These are phyloP conservation scores for Lactarius vividus DNA, from an alignment of 768 basidiomycete genomes.

Conservation along the genomic window DNA sequence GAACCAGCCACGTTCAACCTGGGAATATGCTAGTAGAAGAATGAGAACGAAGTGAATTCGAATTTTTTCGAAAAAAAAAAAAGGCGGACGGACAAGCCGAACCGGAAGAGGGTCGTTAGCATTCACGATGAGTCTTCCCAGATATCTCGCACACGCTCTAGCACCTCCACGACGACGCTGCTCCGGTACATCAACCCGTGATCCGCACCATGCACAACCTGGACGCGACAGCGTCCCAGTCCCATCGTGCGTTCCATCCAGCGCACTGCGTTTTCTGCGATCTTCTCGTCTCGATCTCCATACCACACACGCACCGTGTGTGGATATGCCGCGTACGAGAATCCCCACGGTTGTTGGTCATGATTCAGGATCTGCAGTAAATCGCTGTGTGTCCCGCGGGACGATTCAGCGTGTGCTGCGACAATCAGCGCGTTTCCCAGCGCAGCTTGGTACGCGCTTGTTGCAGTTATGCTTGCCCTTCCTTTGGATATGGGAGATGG, in stretches of 20 bases:
- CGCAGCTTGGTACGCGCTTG: slow-evolving; percentile 56
- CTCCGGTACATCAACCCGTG: slow-evolving; percentile 94
- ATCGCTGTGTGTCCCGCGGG: slow-evolving; percentile 88
- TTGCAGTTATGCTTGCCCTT: slow-evolving; percentile 32
- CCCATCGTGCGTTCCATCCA: slow-evolving; percentile 92
- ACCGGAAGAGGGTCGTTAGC: neutral
- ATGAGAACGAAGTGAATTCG: slow-evolving; percentile 3
- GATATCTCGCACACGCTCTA: slow-evolving; percentile 63
- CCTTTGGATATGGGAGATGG: slow-evolving; percentile 33
- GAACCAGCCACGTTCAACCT: slow-evolving; percentile 7
- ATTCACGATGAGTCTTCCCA: slow-evolving; percentile 32
- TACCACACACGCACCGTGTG: slow-evolving; percentile 86
- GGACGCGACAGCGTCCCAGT: slow-evolving; percentile 67
- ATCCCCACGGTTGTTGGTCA: slow-evolving; percentile 85
- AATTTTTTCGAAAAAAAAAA: neutral
- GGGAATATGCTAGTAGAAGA: neutral
- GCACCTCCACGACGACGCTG: slow-evolving; percentile 78
- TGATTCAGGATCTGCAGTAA: slow-evolving; percentile 90
- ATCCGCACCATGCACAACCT: slow-evolving; percentile 83
- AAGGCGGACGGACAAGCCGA: neutral
- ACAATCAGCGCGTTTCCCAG: slow-evolving; percentile 90
- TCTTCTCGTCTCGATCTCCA: slow-evolving; percentile 91
- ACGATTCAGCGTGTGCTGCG: slow-evolving; percentile 92
- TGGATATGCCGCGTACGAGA: slow-evolving; percentile 78
- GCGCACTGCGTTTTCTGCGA: slow-evolving; percentile 83